Base-by-base conservation (phyloP, 495 filamentous ascomycete species). In the Chlorociboria aeruginascens region DNA sequence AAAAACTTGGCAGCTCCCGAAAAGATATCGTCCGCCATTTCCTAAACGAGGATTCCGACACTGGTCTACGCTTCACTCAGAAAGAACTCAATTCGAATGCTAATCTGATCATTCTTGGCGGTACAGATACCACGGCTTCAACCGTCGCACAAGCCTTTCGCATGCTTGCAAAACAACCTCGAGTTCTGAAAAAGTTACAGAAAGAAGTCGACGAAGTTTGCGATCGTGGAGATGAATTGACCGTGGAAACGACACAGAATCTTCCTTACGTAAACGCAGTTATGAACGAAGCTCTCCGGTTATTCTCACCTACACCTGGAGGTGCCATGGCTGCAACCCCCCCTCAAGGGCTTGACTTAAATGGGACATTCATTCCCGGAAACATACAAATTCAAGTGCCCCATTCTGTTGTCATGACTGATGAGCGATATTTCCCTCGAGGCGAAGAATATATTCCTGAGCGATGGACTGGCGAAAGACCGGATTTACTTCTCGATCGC, bases 201-300 rank as follows among this genome's bases (percentile, higher is more conserved):
- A 42, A 14, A 10, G 48, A 51, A 33, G 32, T 51, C 25, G 45
- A 48, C 20, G 16, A 2, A 16, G 9, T 38, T 8, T 31, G n/a
- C 33, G 25, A 16, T 1, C 16, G 31, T 13, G 48, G 29, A 9
- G 42, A 35, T 17, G 40, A 45, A 9, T 30, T 51, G 16, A 51
- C 2, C 12, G 32, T 45, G 8, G 41, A 51, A 16, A 45, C 33
- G 7, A 38, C 38, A 9, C 45, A 57, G 41, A 29, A 47, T 10
- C 50, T 52, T 31, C 17, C 17, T 7, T 51, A 70, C 29, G 55
- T 78, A 2, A 66, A 71, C 39, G 73, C 69, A 7, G 57, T 72
- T 10, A 73, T 79, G 45, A 68, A 73, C 25, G 77, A 81, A 52
- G 63, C 67, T 0, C 61, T 79, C 3, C 65, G 77, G 12, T 52